phyloP scores from a whole-genome alignment of 495 filamentous ascomycete species.

The Aspergillus diversus region DNA sequence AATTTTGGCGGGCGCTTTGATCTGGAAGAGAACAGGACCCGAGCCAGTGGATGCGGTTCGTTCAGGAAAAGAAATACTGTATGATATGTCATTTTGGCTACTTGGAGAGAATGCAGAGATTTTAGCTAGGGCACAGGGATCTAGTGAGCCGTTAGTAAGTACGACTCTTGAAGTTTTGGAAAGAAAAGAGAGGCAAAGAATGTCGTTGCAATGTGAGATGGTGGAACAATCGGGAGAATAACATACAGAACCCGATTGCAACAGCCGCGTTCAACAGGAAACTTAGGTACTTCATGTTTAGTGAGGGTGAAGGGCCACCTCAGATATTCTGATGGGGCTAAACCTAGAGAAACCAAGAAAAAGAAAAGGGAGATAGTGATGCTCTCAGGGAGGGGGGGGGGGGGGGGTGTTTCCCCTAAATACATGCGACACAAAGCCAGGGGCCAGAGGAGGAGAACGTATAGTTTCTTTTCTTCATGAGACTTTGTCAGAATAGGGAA shows the following conservation, averaged over 20 bases:
- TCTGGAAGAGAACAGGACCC: slow-evolving; percentile 63
- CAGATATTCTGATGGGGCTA: background rate
- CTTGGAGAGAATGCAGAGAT: slow-evolving; percentile 32
- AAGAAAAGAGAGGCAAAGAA: background rate
- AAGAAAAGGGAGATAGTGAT: background rate
- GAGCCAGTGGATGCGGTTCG: slow-evolving; percentile 31
- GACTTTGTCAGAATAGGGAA: no score
- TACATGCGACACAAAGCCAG: background rate
- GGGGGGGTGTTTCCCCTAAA: background rate
- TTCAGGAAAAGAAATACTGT: slow-evolving; percentile 38
- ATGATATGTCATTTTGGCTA: slow-evolving; percentile 33
- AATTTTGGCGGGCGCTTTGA: slow-evolving; percentile 59
- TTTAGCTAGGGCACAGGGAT: slow-evolving; percentile 27
- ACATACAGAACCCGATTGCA: slow-evolving; percentile 13
- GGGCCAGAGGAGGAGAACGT: background rate
- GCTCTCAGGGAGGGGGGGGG: background rate
- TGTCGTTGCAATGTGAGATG: background rate
- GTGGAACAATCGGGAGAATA: background rate
- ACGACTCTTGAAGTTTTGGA: background rate
- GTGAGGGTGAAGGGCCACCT: background rate
- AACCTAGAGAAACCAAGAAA: background rate
- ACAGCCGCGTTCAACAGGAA: background rate
- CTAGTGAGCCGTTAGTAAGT: slow-evolving; percentile 13
- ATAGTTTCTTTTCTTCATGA: background rate
- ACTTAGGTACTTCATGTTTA: slow-evolving; percentile 8